Conservation (phyloP, 140 eudicot genomes). For the Ambrosia hybrid region DNA sequence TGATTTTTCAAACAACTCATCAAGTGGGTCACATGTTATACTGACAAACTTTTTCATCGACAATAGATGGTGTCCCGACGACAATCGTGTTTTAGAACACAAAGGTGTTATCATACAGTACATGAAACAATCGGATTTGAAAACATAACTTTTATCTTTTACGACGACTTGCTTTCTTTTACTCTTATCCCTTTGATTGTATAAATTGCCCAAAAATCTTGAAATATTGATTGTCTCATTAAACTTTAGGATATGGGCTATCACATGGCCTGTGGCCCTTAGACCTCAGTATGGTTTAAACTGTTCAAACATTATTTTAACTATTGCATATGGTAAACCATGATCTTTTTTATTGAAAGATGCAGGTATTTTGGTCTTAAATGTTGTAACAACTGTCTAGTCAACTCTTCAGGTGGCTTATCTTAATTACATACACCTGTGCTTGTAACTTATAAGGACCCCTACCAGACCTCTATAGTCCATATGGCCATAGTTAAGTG, state of each 20-base stretch:
- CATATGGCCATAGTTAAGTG: not conserved
- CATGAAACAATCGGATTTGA: not conserved
- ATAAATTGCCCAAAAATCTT: constrained; percentile 22
- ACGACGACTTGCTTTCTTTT: constrained; percentile 5
- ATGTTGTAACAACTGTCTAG: constrained; percentile 17
- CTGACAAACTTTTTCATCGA: constrained; percentile 19
- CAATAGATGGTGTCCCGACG: constrained; percentile 9
- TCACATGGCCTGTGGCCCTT: constrained; percentile 23
- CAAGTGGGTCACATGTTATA: constrained; percentile 7
- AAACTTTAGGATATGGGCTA: constrained; percentile 21
- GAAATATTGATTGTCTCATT: constrained; percentile 22
- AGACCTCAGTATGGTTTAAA: not conserved
- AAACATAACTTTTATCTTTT: constrained; percentile 11
- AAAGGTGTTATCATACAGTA: not conserved
- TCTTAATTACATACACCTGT: constrained; percentile 21
- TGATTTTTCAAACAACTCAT: constrained; percentile 12
- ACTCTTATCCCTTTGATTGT: constrained; percentile 15
- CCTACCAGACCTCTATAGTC: constrained; percentile 19
- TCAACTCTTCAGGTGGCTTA: constrained; percentile 34
- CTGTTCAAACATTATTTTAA: not conserved
- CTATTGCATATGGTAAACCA: constrained; percentile 9
- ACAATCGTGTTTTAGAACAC: not conserved
- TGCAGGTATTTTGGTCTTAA: constrained; percentile 20
- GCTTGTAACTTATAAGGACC: constrained; percentile 29
- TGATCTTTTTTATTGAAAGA: constrained; percentile 4